phyloP scores from a whole-genome alignment of 768 basidiomycete genomes.

The Galerina marginata region DNA sequence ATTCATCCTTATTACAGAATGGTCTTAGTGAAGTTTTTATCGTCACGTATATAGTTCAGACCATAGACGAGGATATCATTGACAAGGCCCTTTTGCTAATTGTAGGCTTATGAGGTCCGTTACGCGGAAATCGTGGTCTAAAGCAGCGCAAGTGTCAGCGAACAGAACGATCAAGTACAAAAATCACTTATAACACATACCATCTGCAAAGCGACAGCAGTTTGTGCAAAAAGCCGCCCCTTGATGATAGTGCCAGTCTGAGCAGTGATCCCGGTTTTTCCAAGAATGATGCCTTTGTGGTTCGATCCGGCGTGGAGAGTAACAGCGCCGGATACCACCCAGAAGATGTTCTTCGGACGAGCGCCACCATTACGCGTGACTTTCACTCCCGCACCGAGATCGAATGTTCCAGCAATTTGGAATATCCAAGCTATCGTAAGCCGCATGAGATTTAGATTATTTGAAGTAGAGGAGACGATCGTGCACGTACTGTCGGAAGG shows the following conservation, averaged over 20 bases:
- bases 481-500: constrained; percentile 12
- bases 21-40: too few species aligned
- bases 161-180: too few species aligned
- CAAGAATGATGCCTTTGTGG: constrained; percentile 24
- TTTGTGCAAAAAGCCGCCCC: constrained; percentile 27
- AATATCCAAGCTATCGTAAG: constrained; percentile 25
- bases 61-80: too few species aligned
- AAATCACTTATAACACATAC: neutral
- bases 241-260: constrained; percentile 20
- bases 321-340: constrained; percentile 23
- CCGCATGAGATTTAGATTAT: neutral
- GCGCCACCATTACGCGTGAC: constrained; percentile 25
- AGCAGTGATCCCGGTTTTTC: constrained; percentile 16
- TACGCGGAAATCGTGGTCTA: too few species aligned
- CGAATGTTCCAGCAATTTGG: constrained; percentile 23
- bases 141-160: too few species aligned
- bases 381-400: constrained; percentile 1
- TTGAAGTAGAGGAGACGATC: neutral
- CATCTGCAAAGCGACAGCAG: constrained; percentile 22
- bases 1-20: too few species aligned
- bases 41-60: too few species aligned
- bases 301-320: constrained; percentile 13
- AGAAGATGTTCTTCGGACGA: constrained; percentile 24
- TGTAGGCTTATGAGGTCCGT: too few species aligned
- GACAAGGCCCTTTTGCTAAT: too few species aligned